Conservation (phyloP, 2,329 filamentous ascomycete genomes). For the Drechslera avenae region DNA sequence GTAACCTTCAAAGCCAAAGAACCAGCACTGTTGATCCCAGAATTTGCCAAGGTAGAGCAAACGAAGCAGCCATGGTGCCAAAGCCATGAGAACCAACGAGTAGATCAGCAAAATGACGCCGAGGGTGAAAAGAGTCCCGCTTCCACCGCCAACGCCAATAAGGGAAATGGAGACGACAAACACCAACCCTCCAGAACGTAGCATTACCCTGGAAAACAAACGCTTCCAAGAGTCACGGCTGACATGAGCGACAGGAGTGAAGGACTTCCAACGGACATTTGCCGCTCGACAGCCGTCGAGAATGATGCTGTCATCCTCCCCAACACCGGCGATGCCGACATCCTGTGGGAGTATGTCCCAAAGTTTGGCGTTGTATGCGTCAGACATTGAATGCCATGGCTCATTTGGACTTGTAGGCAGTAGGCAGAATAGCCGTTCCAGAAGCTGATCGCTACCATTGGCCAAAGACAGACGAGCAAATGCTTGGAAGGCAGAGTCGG, state of each 20-base stretch:
- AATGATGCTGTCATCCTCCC: constrained; percentile 52
- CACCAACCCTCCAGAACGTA: constrained; percentile 26
- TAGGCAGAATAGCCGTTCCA: constrained; percentile 55
- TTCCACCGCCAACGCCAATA: constrained; percentile 10
- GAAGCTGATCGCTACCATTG: constrained; percentile 53
- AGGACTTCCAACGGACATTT: constrained; percentile 53
- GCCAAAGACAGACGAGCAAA: constrained; percentile 55
- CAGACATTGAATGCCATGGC: constrained; percentile 51
- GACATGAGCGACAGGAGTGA: constrained; percentile 42
- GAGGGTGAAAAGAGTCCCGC: not conserved
- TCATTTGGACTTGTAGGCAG: constrained; percentile 41
- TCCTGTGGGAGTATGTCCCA: constrained; percentile 53
- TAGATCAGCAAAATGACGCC: constrained; percentile 31
- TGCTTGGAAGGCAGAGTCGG: constrained; percentile 54
- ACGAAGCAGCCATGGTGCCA: constrained; percentile 44
- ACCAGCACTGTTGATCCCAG: constrained; percentile 50
- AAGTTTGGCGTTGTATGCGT: constrained; percentile 50
- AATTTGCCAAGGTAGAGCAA: constrained; percentile 50
- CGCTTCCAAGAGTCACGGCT: constrained; percentile 38
- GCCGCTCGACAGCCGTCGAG: constrained; percentile 51
- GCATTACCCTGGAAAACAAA: constrained; percentile 20
- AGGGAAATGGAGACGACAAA: constrained; percentile 25
- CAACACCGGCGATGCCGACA: constrained; percentile 50
- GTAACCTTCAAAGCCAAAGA: constrained; percentile 53
- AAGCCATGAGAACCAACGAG: constrained; percentile 34